These are phyloP conservation scores for Aspergillus sp. DNA, from an alignment of 2,329 filamentous ascomycete species.

Conservation along the genomic window DNA sequence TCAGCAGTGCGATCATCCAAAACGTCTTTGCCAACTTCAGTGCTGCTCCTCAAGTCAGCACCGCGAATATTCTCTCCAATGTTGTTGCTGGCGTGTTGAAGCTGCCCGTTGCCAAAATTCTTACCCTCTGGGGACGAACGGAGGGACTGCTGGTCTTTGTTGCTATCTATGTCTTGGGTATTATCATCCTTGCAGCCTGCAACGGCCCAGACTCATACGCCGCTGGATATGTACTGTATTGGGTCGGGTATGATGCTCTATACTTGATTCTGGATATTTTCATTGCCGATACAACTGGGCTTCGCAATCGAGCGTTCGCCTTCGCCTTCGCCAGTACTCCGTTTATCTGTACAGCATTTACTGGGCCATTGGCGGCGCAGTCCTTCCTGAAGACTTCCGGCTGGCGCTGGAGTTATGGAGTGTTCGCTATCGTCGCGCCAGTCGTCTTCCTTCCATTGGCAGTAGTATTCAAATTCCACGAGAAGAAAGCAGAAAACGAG, in stretches of 20 bases:
- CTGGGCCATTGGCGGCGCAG: conserved; percentile 53
- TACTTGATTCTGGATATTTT: conserved; percentile 59
- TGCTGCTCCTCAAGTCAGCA: conserved; percentile 50
- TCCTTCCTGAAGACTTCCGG: conserved; percentile 51
- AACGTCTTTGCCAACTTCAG: conserved; percentile 55
- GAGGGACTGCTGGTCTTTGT: conserved; percentile 58
- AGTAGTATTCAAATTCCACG: conserved; percentile 55
- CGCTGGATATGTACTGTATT: conserved; percentile 63
- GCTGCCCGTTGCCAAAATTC: conserved; percentile 62
- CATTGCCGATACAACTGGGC: conserved; percentile 61
- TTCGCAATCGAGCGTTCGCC: conserved; percentile 61
- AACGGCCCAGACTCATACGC: conserved; percentile 62
- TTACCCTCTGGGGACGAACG: conserved; percentile 63
- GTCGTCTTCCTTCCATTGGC: conserved; percentile 57
- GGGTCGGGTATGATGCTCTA: conserved; percentile 57
- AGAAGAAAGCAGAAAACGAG: conserved; percentile 56
- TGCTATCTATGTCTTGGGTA: conserved; percentile 47
- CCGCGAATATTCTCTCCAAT: conserved; percentile 55
- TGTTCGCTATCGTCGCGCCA: conserved; percentile 61
- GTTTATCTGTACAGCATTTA: conserved; percentile 61
- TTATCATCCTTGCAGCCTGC: conserved; percentile 64
- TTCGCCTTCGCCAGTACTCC: conserved; percentile 61
- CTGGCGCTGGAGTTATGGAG: conserved; percentile 65
- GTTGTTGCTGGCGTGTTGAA: conserved; percentile 60
- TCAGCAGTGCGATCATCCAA: conserved; percentile 45